Evolutionary conservation across 2,329 filamentous ascomycete genomes (phyloP).

Genomic region (Cercospora berteroae): DNA sequence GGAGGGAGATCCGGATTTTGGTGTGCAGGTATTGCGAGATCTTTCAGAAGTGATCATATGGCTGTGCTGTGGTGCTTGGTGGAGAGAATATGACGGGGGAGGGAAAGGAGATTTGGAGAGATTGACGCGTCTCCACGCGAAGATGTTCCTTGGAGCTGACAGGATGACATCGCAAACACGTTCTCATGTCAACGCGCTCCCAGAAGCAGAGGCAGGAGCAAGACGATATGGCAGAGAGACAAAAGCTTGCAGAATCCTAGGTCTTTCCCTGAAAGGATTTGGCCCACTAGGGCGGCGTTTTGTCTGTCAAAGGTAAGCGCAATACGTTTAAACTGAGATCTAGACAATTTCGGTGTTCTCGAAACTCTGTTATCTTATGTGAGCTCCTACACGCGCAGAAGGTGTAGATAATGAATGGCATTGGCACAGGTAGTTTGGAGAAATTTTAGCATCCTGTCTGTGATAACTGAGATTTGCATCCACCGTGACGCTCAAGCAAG

Average conservation of each 20-base stretch:
- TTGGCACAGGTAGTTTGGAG: background rate
- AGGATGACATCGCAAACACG: background rate
- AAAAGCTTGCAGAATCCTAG: too few relatives aligned
- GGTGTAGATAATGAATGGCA: background rate
- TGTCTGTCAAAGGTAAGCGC: background rate
- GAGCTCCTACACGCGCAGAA: background rate
- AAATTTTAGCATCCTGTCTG: too few relatives aligned
- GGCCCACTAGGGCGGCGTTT: too few relatives aligned
- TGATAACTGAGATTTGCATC: too few relatives aligned
- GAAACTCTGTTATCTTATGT: too few relatives aligned
- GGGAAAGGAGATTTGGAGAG: background rate
- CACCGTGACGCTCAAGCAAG: too few relatives aligned
- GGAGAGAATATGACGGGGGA: background rate
- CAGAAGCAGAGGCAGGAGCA: background rate
- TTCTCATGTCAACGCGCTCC: background rate
- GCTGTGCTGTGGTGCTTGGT: background rate
- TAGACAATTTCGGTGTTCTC: background rate
- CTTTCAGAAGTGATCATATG: background rate
- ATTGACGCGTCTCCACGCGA: background rate
- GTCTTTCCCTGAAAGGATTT: background rate
- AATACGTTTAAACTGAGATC: background rate
- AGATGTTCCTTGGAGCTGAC: background rate
- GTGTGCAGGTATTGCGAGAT: too few relatives aligned
- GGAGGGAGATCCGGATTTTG: background rate
- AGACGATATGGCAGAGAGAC: background rate